Evolutionary conservation across 2,329 filamentous ascomycete genomes (phyloP).

Genomic region (Fusarium praegraminearum): DNA sequence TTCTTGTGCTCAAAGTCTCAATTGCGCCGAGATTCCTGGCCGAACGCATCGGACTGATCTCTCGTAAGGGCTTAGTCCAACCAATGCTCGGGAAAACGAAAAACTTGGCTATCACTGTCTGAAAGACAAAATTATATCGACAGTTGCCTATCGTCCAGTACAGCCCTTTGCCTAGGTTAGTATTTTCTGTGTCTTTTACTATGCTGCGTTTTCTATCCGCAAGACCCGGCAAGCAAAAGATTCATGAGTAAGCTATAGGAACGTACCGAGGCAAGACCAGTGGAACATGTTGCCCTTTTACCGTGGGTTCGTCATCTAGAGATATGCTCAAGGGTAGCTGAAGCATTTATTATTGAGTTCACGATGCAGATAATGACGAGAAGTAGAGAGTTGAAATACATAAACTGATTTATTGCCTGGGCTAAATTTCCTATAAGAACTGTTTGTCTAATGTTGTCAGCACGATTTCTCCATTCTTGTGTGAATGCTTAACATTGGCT

Average conservation of each 20-base stretch:
- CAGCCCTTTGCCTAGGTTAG: neutral
- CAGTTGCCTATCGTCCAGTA: neutral
- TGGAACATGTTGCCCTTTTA: neutral
- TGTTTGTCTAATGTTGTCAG: neutral
- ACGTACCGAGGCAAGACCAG: neutral
- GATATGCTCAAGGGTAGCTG: neutral
- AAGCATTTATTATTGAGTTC: neutral
- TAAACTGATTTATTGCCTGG: neutral
- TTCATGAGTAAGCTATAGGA: neutral
- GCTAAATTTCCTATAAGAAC: neutral
- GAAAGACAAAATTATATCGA: neutral
- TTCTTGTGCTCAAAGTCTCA: neutral
- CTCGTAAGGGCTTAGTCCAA: neutral
- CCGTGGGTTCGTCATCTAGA: neutral
- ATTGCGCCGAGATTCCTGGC: slow-evolving; percentile 5
- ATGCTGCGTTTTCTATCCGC: neutral
- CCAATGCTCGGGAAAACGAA: neutral
- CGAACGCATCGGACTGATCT: neutral
- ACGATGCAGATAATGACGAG: neutral
- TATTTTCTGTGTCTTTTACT: neutral
- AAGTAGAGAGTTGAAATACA: neutral
- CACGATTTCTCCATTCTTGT: neutral
- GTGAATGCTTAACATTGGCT: neutral
- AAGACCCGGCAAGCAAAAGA: too few relatives aligned
- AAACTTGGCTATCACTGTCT: neutral